Base-by-base conservation (phyloP, 2,329 filamentous ascomycete species). In the Pestalotiopsis sp. region DNA sequence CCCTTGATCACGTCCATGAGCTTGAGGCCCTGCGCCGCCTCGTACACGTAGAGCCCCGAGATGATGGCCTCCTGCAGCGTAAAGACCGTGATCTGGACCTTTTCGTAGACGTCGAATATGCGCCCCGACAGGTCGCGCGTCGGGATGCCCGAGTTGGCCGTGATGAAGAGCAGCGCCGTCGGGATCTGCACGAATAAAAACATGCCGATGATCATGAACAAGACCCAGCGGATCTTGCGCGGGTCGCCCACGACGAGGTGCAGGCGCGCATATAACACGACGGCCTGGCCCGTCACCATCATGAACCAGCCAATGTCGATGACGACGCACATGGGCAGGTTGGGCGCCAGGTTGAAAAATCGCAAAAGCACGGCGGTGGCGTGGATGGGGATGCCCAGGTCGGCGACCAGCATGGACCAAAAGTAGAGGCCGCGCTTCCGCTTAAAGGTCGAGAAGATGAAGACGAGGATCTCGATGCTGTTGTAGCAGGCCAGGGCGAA, bases 251-350 rank as follows among this genome's bases (percentile, higher is more conserved):
- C 82, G 31, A 91, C 83, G 14, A 91, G 80, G 73, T 91, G 86
- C 11, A 90, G 82, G 25, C 89, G 84, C 62, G 88, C 91, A 77
- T 87, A 90, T 2, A 90, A 79, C 4, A 90, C 86, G 17, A 88
- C 71, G 0, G 85, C 84, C 73, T 89, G 86, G 3, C 89, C 89
- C 17, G 86, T 86, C 9, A 90, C 84, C 82, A 90, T 88, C 4
- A 79, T 73, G 75, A 85, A 86, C 86, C 89, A 87, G 12, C 87
- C 88, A 67, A 90, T 69, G 49, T 75, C 65, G 66, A 81, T 66
- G 49, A 70, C 13, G 3, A 70, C 63, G 39, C 69, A 39, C 66
- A 72, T 71, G 13, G 70, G 72, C 13, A 73, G 27, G 11, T 66
- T 62, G 20, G 69, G 68, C 14, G 68, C 70, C 31, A 75, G 31